Conservation (phyloP, 2,329 filamentous ascomycete species). For the Trichoderma hamatum region DNA sequence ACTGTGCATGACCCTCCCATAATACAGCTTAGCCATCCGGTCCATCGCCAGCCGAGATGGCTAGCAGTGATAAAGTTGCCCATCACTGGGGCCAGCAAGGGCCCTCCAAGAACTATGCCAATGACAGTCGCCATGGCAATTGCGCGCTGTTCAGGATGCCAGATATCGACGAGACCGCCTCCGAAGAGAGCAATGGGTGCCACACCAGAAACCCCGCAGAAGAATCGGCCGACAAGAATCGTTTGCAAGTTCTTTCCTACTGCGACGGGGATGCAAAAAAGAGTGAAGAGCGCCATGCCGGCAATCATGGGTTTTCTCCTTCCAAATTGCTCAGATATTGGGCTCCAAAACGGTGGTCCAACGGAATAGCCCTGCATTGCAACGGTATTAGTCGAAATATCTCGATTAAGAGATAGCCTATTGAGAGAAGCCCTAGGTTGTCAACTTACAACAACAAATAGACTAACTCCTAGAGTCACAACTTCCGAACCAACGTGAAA, state of each 20-base stretch:
- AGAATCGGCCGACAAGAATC: constrained; percentile 19
- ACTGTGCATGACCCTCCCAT: constrained; percentile 20
- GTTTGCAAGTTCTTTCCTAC: constrained; percentile 19
- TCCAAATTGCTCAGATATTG: constrained; percentile 67
- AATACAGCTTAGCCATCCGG: constrained; percentile 18
- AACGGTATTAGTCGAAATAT: neutral
- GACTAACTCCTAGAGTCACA: constrained; percentile 22
- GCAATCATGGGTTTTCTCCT: constrained; percentile 40
- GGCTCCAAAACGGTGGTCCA: constrained; percentile 60
- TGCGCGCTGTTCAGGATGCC: constrained; percentile 21
- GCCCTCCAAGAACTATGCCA: constrained; percentile 22
- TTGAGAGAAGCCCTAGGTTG: neutral
- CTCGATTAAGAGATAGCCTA: neutral
- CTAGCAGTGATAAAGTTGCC: constrained; percentile 20
- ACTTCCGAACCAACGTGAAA: constrained; percentile 15
- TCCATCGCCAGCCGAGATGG: constrained; percentile 23
- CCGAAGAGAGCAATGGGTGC: constrained; percentile 21
- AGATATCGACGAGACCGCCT: constrained; percentile 21
- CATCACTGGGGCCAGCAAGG: constrained; percentile 22
- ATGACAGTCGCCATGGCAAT: constrained; percentile 20
- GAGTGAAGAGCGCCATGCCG: constrained; percentile 18
- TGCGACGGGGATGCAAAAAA: constrained; percentile 24
- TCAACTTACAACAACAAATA: constrained; percentile 21
- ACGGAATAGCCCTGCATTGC: constrained; percentile 35
- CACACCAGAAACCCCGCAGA: constrained; percentile 17